phyloP scores from a whole-genome alignment of 2,329 filamentous ascomycete genomes.

The Exophiala xenobiotica region DNA sequence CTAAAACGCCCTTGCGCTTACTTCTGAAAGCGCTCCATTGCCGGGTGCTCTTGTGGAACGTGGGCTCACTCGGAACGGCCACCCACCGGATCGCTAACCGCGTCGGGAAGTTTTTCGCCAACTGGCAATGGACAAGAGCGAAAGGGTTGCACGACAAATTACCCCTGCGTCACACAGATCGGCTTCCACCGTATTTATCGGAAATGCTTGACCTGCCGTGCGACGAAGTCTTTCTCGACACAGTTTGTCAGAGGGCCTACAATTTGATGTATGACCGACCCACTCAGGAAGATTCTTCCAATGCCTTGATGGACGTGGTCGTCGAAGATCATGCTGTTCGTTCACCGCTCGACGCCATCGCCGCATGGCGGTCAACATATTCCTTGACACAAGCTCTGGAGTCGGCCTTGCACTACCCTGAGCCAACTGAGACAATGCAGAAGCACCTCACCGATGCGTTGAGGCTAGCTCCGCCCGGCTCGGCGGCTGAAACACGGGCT shows the following conservation, averaged over 20 bases:
- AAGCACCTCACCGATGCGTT: conserved; percentile 67
- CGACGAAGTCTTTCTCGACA: conserved; percentile 74
- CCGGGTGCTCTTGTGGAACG: conserved; percentile 81
- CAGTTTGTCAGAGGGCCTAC: conserved; percentile 79
- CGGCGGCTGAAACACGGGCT: conserved; percentile 63
- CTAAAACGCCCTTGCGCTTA: conserved; percentile 74
- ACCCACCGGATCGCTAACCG: conserved; percentile 65
- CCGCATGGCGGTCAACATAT: conserved; percentile 84
- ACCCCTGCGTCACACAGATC: conserved; percentile 58
- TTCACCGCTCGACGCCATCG: conserved; percentile 83
- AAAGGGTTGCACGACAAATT: conserved; percentile 42
- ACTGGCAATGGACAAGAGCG: conserved; percentile 68
- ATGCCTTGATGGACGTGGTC: conserved; percentile 76
- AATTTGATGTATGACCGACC: conserved; percentile 86
- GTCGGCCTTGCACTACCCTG: conserved; percentile 55
- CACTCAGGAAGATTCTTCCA: conserved; percentile 63
- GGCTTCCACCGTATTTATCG: conserved; percentile 73
- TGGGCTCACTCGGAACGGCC: conserved; percentile 64
- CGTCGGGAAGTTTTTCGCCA: conserved; percentile 70
- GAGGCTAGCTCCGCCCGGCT: conserved; percentile 73
- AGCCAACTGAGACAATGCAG: conserved; percentile 47
- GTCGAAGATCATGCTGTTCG: conserved; percentile 82
- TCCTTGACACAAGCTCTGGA: conserved; percentile 69
- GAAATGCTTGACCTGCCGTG: conserved; percentile 75
- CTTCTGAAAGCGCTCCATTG: conserved; percentile 93